Evolutionary conservation across 148 eudicot genomes (phyloP), one percentile per base, ranked within the genome.

Genomic region (Chenopodium album): DNA sequence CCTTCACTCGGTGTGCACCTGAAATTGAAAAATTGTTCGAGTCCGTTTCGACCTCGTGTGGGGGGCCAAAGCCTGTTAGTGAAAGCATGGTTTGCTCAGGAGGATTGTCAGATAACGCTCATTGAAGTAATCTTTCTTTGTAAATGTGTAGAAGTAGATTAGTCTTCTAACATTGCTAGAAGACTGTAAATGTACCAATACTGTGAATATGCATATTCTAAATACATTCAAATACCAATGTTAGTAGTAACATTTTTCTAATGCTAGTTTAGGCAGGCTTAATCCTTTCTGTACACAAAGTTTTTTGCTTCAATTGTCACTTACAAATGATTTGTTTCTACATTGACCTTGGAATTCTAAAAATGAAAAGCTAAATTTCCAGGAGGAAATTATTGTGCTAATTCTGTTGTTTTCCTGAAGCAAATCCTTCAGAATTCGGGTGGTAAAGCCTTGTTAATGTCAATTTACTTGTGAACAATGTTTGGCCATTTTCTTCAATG

Each of bases 11-110:
- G 84, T 97, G 95, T 83, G 98, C 97, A 5, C 97, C 99, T 6
- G 98, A 97, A 85, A 94, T 97, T 32, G 98, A 94, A 84, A 94
- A 91, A 72, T 86, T 94, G 3, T 97, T 94, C 20, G 98, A 97
- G 82, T 94, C 98, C 0, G 98, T 97, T 68, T 92, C 98, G 8
- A 90, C 98, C 80, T 92, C 97, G 1, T 94, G 97, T 73, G 98
- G 97, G 31, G 98, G 98, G 20, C 95, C 94, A 48, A 97, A 92
- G 82, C 90, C 98, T 65, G 95, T 90, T 28, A 92, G 91, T 56
- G 98, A 94, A 50, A 79, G 89, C 65, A 85, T 91, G 80, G 90
- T 90, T 64, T 83, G 88, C 26, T 81, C 97, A 0, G 97, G 92
- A 75, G 97, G 89, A 16, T 84, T 94, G 83, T 78, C 99, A 2